Conservation (phyloP, 163 green algal genomes). For the Scenedesmus sp. region DNA sequence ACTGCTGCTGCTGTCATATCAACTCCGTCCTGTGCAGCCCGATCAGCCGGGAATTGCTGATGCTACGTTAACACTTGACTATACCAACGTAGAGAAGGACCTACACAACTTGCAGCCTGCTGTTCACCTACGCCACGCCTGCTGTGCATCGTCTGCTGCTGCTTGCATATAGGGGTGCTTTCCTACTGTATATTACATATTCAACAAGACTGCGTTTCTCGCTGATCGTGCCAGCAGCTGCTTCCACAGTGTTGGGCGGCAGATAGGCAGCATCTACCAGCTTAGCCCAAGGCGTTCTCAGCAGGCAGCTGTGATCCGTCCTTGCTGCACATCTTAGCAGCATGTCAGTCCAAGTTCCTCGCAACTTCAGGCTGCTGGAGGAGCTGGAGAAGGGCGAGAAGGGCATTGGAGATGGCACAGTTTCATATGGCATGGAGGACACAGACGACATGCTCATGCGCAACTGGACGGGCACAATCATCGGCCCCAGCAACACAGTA, state of each 20-base stretch:
- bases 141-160: not conserved
- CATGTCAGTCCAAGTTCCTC: constrained; percentile 79
- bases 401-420: constrained; percentile 95
- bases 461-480: constrained; percentile 99
- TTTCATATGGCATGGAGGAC: constrained; percentile 98
- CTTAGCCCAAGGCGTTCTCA: not conserved
- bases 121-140: not conserved
- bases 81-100: not conserved
- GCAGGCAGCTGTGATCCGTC: not conserved
- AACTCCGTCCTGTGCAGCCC: not conserved
- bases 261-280: not conserved
- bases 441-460: constrained; percentile 95
- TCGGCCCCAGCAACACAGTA: constrained; percentile 92
- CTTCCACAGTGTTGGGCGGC: not conserved
- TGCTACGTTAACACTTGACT: not conserved
- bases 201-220: not conserved
- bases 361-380: constrained; percentile 98
- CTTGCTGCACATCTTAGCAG: not conserved
- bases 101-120: not conserved
- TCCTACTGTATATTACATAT: not conserved
- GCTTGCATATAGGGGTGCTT: not conserved
- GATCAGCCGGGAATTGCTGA: not conserved
- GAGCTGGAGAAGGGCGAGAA: constrained; percentile 99
- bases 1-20: not conserved
- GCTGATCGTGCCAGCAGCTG: not conserved